These are phyloP conservation scores for Bimuria novae-zelandiae DNA, from an alignment of 2,329 filamentous ascomycete species.

Conservation along the genomic window DNA sequence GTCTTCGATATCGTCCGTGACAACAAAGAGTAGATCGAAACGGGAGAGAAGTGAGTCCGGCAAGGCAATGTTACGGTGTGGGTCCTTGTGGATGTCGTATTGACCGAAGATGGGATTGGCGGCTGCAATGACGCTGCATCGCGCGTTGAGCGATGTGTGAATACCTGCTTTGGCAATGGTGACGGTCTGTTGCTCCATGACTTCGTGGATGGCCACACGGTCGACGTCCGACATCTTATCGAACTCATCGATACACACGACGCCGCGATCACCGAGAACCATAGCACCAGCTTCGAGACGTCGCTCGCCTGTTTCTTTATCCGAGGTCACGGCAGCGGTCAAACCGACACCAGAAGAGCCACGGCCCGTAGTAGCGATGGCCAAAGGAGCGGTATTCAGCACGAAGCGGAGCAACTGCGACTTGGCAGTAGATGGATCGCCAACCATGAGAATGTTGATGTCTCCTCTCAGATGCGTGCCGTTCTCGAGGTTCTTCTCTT, in stretches of 20 bases:
- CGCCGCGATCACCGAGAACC: slow-evolving; percentile 95
- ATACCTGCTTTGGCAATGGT: slow-evolving; percentile 99
- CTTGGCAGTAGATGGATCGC: slow-evolving; percentile 97
- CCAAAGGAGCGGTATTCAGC: slow-evolving; percentile 92
- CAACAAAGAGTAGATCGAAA: slow-evolving; percentile 97
- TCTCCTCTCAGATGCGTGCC: slow-evolving; percentile 97
- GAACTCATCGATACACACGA: slow-evolving; percentile 99
- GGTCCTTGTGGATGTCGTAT: slow-evolving; percentile 98
- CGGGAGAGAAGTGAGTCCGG: slow-evolving; percentile 95
- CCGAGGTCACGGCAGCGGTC: slow-evolving; percentile 91
- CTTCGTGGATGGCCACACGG: slow-evolving; percentile 98
- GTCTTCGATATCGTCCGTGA: slow-evolving; percentile 98
- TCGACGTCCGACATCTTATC: slow-evolving; percentile 99
- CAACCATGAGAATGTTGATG: slow-evolving; percentile 99
- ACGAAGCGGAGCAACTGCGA: slow-evolving; percentile 98
- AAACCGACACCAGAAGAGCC: slow-evolving; percentile 97
- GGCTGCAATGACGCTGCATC: slow-evolving; percentile 94
- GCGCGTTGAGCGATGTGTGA: slow-evolving; percentile 93
- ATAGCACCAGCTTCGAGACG: slow-evolving; percentile 96
- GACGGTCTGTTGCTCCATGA: slow-evolving; percentile 99
- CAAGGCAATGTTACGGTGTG: slow-evolving; percentile 96
- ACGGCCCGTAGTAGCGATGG: slow-evolving; percentile 95
- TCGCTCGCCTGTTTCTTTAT: slow-evolving; percentile 96
- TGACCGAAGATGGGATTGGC: slow-evolving; percentile 98
- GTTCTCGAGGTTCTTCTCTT: slow-evolving; percentile 98